Percentiles rank a stretch among this genome's conserved stretches.
Conservation (phyloP, 176 grass and related monocot species). For the Puya raimondii region DNA sequence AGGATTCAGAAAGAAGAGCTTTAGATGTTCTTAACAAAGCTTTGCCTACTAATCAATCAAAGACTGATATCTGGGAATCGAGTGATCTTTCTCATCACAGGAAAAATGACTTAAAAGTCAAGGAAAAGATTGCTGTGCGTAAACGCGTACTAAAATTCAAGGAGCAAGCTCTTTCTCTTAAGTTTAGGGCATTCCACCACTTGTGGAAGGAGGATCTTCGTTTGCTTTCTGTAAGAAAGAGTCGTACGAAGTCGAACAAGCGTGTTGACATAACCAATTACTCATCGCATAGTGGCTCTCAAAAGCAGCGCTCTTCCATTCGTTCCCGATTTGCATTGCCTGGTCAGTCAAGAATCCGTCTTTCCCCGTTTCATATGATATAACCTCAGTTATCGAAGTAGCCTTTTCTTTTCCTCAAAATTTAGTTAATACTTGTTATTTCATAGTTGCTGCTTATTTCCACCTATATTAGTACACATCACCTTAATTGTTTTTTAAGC, state of each 20-base stretch:
- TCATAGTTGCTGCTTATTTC: too few relatives aligned
- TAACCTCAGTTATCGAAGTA: neutral
- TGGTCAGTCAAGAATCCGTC: slow-evolving; percentile 35
- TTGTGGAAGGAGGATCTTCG: slow-evolving; percentile 90
- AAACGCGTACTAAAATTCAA: slow-evolving; percentile 57
- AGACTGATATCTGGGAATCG: slow-evolving; percentile 30
- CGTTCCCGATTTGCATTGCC: slow-evolving; percentile 48
- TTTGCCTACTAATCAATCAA: slow-evolving; percentile 25
- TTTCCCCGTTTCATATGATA: slow-evolving; percentile 5
- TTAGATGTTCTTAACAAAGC: slow-evolving; percentile 28
- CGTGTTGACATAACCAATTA: slow-evolving; percentile 46
- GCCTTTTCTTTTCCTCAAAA: neutral
- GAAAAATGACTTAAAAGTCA: slow-evolving; percentile 42
- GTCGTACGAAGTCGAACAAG: slow-evolving; percentile 62
- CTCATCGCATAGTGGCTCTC: slow-evolving; percentile 38
- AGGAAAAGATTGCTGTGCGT: slow-evolving; percentile 32
- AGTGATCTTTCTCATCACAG: slow-evolving; percentile 26
- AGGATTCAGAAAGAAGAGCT: slow-evolving; percentile 24
- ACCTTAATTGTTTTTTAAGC: neutral
- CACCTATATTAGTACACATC: too few relatives aligned
- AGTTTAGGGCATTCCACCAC: slow-evolving; percentile 62
- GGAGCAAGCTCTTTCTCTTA: slow-evolving; percentile 62
- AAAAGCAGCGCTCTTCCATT: slow-evolving; percentile 47
- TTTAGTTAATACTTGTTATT: too few relatives aligned
- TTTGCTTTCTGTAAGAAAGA: slow-evolving; percentile 49